Evolutionary conservation across 306 rosid genomes (phyloP).

Genomic region (Quercus variabilis): DNA sequence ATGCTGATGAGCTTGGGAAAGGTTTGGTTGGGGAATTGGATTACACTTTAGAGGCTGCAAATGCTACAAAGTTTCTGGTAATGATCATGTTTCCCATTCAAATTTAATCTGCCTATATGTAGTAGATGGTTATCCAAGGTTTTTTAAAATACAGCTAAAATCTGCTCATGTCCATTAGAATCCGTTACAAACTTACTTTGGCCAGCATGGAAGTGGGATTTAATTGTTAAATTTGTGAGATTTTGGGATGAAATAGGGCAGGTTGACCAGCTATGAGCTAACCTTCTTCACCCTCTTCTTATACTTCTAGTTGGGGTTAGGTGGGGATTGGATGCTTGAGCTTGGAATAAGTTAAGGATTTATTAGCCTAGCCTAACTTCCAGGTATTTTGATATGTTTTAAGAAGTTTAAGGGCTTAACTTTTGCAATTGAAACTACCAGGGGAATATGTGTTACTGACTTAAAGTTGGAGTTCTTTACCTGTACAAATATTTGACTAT

Average conservation of each 20-base stretch:
- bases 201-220: not conserved
- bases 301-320: not conserved
- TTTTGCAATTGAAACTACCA: not conserved
- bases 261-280: not conserved
- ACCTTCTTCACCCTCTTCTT: not conserved
- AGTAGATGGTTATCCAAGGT: not conserved
- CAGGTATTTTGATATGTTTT: not conserved
- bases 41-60: constrained; percentile 84
- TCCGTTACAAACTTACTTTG: not conserved
- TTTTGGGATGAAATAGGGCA: not conserved
- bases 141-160: not conserved
- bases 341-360: not conserved
- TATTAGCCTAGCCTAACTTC: not conserved
- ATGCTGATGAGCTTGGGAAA: constrained; percentile 96
- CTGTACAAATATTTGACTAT: not conserved
- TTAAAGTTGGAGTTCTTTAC: not conserved
- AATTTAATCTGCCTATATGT: not conserved
- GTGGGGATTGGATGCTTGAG: not conserved
- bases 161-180: not conserved
- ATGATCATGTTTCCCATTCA: constrained; percentile 8
- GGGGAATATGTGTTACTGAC: not conserved
- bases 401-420: not conserved
- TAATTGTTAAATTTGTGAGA: not conserved
- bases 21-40: constrained; percentile 90
- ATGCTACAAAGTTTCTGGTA: constrained; percentile 85